Evolutionary conservation across 2,329 filamentous ascomycete genomes (phyloP).

Genomic region (Colletotrichum orchidophilum): DNA sequence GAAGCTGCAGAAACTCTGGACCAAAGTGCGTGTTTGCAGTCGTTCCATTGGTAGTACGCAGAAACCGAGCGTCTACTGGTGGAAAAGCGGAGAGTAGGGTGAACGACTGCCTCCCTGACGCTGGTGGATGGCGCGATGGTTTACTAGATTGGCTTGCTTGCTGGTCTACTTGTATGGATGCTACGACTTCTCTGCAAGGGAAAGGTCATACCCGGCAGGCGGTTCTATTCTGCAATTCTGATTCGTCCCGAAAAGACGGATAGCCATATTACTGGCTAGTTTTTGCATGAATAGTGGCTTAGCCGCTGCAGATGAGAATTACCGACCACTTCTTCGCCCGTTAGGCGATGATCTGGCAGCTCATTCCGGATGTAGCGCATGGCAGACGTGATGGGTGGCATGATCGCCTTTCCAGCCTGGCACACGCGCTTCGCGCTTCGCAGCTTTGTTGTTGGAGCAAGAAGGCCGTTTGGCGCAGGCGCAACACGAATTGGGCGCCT

Average conservation of each 20-base stretch:
- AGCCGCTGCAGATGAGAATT: constrained; percentile 34
- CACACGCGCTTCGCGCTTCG: constrained; percentile 30
- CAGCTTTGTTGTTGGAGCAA: not conserved
- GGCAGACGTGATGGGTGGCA: constrained; percentile 25
- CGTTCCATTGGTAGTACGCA: not conserved
- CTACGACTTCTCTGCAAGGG: constrained; percentile 23
- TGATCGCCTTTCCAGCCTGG: constrained; percentile 14
- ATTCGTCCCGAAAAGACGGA: constrained; percentile 31
- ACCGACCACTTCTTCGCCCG: constrained; percentile 26
- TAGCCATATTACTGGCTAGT: constrained; percentile 21
- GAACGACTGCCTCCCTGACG: constrained; percentile 1
- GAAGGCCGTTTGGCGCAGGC: constrained; percentile 2
- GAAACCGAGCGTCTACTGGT: constrained; percentile 20
- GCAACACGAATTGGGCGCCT: not conserved
- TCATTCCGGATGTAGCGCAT: constrained; percentile 16
- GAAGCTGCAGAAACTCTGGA: constrained; percentile 16
- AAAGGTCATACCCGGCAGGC: constrained; percentile 27
- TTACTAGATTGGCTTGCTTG: not conserved
- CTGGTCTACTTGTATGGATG: not conserved
- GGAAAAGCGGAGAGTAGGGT: constrained; percentile 11
- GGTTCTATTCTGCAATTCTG: constrained; percentile 23
- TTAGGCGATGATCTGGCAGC: constrained; percentile 29
- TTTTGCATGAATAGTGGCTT: constrained; percentile 28
- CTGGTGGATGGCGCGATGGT: not conserved
- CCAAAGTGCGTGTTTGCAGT: not conserved